Conservation (phyloP, 75 land plant species). For the Ceratopteris richardii region DNA sequence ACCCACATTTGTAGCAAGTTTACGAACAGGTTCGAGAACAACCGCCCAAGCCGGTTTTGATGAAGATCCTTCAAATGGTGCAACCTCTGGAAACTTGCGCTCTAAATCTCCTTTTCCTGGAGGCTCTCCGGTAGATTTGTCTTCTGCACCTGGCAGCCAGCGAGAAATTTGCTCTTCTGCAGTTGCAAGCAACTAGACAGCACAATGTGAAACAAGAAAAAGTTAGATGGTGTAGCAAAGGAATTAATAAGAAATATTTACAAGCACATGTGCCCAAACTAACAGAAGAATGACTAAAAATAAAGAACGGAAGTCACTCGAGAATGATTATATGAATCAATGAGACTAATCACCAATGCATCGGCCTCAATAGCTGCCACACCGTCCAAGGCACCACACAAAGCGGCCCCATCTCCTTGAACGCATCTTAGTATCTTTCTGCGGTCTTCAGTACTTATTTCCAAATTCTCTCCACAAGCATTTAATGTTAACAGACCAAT, state of each 20-base stretch:
- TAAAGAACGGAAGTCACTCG: background rate
- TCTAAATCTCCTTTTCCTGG: slow-evolving; percentile 27
- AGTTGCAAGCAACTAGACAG: slow-evolving; percentile 79
- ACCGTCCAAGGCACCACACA: slow-evolving; percentile 80
- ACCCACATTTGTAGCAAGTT: slow-evolving; percentile 92
- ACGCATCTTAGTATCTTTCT: slow-evolving; percentile 71
- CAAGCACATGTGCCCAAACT: too few species aligned
- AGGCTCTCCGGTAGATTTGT: slow-evolving; percentile 4
- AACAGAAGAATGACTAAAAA: too few species aligned
- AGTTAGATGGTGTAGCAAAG: background rate
- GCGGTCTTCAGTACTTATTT: slow-evolving; percentile 45
- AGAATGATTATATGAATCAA: background rate
- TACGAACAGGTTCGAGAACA: slow-evolving; percentile 70
- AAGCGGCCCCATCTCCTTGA: slow-evolving; percentile 90
- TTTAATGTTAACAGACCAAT: slow-evolving; percentile 53
- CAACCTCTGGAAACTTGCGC: slow-evolving; percentile 6
- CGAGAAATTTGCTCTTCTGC: slow-evolving; percentile 56
- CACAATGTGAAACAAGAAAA: slow-evolving; percentile 1
- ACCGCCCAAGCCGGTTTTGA: slow-evolving; percentile 69
- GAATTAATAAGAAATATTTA: background rate
- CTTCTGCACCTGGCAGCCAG: slow-evolving; percentile 24
- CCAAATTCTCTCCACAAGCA: slow-evolving; percentile 46
- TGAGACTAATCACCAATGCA: slow-evolving; percentile 56
- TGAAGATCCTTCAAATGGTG: background rate
- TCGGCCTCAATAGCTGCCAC: slow-evolving; percentile 84